A percentile compares a stretch with the other conserved stretches of the same genome.
Evolutionary conservation across 1,284 basidiomycete species (phyloP).

Genomic region (Boletus semigastroideus): DNA sequence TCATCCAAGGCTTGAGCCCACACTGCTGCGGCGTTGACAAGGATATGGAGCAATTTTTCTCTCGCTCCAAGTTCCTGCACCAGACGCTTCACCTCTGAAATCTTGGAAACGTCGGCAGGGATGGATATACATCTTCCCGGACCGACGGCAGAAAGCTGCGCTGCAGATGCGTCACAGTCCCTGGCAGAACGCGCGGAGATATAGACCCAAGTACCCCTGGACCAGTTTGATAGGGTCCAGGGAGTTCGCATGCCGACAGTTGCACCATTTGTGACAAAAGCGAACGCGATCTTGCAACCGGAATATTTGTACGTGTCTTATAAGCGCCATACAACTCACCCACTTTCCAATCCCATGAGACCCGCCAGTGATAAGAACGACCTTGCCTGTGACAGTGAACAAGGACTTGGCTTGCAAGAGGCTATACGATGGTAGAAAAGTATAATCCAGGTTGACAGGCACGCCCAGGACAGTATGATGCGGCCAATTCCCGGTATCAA

Average conservation of each 20-base stretch:
- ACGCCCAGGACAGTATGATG: neutral
- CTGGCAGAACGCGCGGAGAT: conserved; percentile 62
- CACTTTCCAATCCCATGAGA: conserved; percentile 70
- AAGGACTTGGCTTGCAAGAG: conserved; percentile 40
- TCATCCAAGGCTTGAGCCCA: conserved; percentile 61
- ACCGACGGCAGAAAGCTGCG: conserved; percentile 53
- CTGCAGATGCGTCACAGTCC: conserved; percentile 57
- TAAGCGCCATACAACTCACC: conserved; percentile 42
- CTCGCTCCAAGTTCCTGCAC: conserved; percentile 49
- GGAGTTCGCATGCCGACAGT: conserved; percentile 40
- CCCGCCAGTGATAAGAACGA: conserved; percentile 72
- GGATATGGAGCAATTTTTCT: conserved; percentile 58
- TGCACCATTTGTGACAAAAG: conserved; percentile 65
- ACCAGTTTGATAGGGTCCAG: neutral
- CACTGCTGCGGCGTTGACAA: conserved; percentile 67
- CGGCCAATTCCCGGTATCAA: conserved; percentile 7
- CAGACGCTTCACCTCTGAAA: conserved; percentile 56
- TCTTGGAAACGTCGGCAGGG: conserved; percentile 59
- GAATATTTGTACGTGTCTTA: neutral
- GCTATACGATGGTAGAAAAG: neutral
- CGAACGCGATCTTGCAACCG: conserved; percentile 56
- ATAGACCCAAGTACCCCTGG: conserved; percentile 51
- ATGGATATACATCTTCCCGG: conserved; percentile 59
- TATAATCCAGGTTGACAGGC: neutral
- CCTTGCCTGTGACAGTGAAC: conserved; percentile 60